These are phyloP conservation scores for Eutypella sp. DNA, from an alignment of 2,329 filamentous ascomycete genomes.

Conservation along the genomic window DNA sequence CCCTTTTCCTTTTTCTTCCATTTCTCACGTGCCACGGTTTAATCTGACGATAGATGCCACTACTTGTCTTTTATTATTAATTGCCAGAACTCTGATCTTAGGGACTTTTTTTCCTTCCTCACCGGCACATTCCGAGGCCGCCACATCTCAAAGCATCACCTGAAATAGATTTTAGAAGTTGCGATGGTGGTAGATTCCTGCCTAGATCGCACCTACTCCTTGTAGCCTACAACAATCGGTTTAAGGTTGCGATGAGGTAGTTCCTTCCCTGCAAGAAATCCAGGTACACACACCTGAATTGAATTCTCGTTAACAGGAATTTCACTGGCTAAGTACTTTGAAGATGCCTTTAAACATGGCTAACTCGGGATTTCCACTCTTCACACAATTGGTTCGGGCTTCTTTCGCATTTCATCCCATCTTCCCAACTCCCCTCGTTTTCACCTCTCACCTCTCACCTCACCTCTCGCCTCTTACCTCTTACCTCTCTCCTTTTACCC, in stretches of 20 bases:
- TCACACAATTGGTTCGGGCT: background rate
- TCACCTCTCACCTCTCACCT: background rate
- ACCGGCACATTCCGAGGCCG: no score
- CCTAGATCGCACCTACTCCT: background rate
- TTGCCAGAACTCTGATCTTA: background rate
- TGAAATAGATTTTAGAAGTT: no score
- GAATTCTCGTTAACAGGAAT: background rate
- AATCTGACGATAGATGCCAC: slow-evolving; percentile 6
- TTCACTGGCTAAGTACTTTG: no score
- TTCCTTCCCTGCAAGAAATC: no score
- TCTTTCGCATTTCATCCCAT: background rate
- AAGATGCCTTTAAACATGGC: no score
- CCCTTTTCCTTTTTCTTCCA: background rate
- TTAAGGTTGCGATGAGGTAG: no score
- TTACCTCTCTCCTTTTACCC: no score
- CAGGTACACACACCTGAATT: background rate
- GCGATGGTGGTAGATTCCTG: no score
- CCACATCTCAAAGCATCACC: no score
- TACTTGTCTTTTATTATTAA: slow-evolving; percentile 2
- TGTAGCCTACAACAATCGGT: background rate
- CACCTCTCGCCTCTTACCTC: no score
- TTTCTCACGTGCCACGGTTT: background rate
- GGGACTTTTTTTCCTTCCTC: background rate
- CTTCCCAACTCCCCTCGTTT: background rate
- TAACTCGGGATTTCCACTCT: background rate